Evolutionary conservation across 306 rosid genomes (phyloP).

Genomic region (Lagenaria siceraria): DNA sequence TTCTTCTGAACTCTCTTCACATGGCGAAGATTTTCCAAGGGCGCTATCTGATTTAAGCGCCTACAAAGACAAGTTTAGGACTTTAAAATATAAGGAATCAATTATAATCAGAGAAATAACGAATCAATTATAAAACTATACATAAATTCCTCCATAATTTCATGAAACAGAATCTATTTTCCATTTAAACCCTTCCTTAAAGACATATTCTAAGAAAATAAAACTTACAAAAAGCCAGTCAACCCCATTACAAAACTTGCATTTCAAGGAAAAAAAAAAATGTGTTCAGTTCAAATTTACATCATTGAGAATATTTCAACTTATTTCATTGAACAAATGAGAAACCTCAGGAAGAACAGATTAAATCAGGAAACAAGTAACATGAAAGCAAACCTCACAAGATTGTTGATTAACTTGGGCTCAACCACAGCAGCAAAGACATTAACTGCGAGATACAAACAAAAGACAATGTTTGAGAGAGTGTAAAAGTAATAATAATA

Average conservation of each 20-base stretch:
- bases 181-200: background rate
- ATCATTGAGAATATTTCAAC: background rate
- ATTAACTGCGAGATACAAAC: slow-evolving; percentile 13
- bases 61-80: slow-evolving; percentile 18
- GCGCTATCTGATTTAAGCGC: slow-evolving; percentile 53
- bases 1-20: slow-evolving; percentile 73
- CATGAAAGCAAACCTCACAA: slow-evolving; percentile 43
- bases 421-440: slow-evolving; percentile 51
- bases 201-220: background rate
- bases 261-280: background rate
- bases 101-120: background rate
- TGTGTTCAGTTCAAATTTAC: background rate
- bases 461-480: background rate
- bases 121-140: background rate
- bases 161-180: too few relatives aligned
- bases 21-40: slow-evolving; percentile 58
- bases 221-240: background rate
- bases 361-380: background rate
- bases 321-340: background rate
- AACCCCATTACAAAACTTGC: background rate
- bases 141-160: background rate
- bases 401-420: slow-evolving; percentile 58
- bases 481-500: background rate
- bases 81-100: background rate
- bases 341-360: background rate